Percentiles rank a stretch among this genome's conserved stretches.
Conservation (phyloP, 257 asterid species). For the Gentiana dahurica region DNA sequence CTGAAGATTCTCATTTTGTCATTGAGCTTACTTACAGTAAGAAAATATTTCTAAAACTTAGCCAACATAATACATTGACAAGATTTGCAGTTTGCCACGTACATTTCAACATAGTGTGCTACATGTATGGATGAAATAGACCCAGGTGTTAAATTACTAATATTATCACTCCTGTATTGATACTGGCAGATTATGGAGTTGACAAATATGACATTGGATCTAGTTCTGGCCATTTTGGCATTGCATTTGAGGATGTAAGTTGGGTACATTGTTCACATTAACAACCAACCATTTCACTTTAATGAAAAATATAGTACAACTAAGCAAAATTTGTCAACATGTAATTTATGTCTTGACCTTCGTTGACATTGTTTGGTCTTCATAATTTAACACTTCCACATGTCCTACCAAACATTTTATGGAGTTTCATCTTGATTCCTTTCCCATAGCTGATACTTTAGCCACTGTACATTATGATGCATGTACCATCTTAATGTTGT, state of each 20-base stretch:
- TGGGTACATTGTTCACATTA: constrained; percentile 5
- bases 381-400: too few relatives aligned
- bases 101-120: not conserved
- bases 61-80: constrained; percentile 3
- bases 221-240: constrained; percentile 92
- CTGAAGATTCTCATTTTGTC: constrained; percentile 96
- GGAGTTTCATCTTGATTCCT: not conserved
- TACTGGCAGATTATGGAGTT: constrained; percentile 76
- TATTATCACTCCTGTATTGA: constrained; percentile 16
- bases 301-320: too few relatives aligned
- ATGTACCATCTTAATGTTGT: not conserved
- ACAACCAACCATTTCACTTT: too few relatives aligned
- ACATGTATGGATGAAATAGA: constrained; percentile 3
- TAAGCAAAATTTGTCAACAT: too few relatives aligned
- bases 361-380: too few relatives aligned
- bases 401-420: not conserved
- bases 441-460: not conserved
- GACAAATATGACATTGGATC: constrained; percentile 87
- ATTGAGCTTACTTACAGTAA: constrained; percentile 96
- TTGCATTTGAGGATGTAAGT: constrained; percentile 97
- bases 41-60: constrained; percentile 13
- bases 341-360: too few relatives aligned
- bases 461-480: not conserved
- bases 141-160: constrained; percentile 8
- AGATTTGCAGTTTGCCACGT: too few relatives aligned